Base-by-base conservation (phyloP, 768 basidiomycete genomes). In the Asterophora parasitica region DNA sequence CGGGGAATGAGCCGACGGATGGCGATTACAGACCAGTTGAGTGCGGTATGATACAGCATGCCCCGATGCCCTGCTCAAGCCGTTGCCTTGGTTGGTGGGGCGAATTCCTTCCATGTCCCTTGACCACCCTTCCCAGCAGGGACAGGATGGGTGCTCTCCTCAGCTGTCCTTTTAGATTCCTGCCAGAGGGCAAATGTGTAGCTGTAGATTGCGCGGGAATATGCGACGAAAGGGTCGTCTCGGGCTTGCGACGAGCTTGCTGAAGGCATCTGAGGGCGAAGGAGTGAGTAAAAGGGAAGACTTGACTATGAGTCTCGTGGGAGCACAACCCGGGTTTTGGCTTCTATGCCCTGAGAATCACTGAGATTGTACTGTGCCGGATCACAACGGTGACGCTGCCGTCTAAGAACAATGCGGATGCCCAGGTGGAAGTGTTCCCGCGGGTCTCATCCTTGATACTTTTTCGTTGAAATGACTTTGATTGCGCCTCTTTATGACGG, bases 101-200 rank as follows among this genome's bases (percentile, higher is more conserved):
- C 13, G 16, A 32, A 11, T 47, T 48, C 26, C 19, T 42, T 46
- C 31, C 42, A 35, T 31, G 28, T 53, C 30, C 13, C 23, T 45
- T 51, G 31, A 16, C 17, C 28, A 28, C 28, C 33, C 12, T 36
- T 45, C 41, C 16, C 28, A 9, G 45, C 41, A 10, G 48, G 28
- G 26, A 39, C 23, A 16, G 44, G 31, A 39, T 49, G 38, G 34
- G 50, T 37, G 40, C 17, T 44, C 39, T 82, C 78, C 58, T 83
- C 83, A 32, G 75, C 77, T 48, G 71, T 60, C 55, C 75, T 74
- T 57, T 81, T 71, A 4, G 82, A 82, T 59, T 85, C 81, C 42
- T 78, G 77, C 83, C 84, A 85, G 42, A 83, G 72, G 34, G 61
- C 71, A 42, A 85, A 73, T 23, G 85, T 86, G 51, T 84, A 85